Base-by-base conservation (phyloP, 257 asterid species). In the Ligustrum vulgare region DNA sequence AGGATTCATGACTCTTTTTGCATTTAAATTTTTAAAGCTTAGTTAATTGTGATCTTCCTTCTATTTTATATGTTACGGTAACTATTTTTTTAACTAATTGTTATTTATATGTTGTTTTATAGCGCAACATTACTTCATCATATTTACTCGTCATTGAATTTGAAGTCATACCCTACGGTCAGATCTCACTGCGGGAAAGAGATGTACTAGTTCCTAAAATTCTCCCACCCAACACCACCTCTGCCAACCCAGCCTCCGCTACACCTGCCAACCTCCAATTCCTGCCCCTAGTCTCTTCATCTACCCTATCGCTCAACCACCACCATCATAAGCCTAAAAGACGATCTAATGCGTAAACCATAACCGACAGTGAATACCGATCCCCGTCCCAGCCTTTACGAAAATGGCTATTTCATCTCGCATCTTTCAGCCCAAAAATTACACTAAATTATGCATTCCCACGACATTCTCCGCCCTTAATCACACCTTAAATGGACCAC, bases 361-460 rank as follows among this genome's bases (percentile, higher is more conserved):
- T 23, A 60, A 23, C 31, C 34, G 13, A 6, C 34, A 23, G 66
- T 22, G 33, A 60, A 22, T 4, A 49, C 60, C 18, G 23, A 18
- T 6, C 60, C 8, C 54, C 23, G 3, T 18, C 1, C 8, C 9
- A 3, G 0, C 10, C 2, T 34, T 8, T 8, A 60, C 33, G 23
- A 23, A 47, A 78, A 77, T 81, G 85, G 75, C 77, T 16, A 72
- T 36, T 67, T 73, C 72, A 34, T 39, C 67, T 66, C 82, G 79
- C 70, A 65, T 77, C 4, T 56, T 79, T 73, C 45, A 78, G 20
- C 82, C 72, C 69, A 67, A 6, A 47, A 73, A 47, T 16, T 58
- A 47, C 33, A 37, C 43, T 62, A 69, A 13, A 23, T 56, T 67
- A 35, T 37, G 71, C 72, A 70, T 45, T 22, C 47, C 67, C 56